Evolutionary conservation across 2,329 filamentous ascomycete genomes (phyloP).

Genomic region (Xylaria sp.): DNA sequence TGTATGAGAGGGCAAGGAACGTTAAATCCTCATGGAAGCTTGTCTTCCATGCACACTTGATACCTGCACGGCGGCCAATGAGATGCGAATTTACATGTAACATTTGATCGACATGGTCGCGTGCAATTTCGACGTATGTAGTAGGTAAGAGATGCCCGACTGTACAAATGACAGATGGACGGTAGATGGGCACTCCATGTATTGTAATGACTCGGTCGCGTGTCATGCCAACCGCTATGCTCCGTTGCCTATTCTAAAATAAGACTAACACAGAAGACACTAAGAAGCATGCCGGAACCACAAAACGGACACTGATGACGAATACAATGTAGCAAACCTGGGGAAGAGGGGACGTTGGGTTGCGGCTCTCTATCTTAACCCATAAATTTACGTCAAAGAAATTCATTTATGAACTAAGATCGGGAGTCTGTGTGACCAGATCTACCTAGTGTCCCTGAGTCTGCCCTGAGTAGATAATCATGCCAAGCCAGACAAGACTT

Average conservation of each 20-base stretch:
- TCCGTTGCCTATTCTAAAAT: not conserved
- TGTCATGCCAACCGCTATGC: not conserved
- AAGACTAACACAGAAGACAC: not conserved
- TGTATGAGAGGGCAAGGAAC: conserved; percentile 12
- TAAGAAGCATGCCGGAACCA: conserved; percentile 6
- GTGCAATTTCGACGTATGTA: not conserved
- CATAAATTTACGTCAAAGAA: conserved; percentile 31
- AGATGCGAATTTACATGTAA: not conserved
- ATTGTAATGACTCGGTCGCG: not conserved
- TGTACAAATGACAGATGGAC: not conserved
- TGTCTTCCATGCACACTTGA: not conserved
- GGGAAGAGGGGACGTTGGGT: conserved; percentile 28
- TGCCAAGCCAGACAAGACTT: not conserved
- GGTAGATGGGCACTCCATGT: not conserved
- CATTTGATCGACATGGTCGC: not conserved
- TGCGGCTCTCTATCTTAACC: conserved; percentile 29
- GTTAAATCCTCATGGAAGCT: conserved; percentile 25
- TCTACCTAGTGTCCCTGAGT: conserved; percentile 7
- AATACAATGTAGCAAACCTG: conserved; percentile 15
- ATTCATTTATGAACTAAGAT: conserved; percentile 2
- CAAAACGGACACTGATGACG: not conserved
- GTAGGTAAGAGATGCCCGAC: too few relatives aligned
- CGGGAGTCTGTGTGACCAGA: not conserved
- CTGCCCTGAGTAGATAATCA: not conserved
- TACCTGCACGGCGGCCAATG: not conserved